These are phyloP conservation scores for Tremella mesenterica DNA, from an alignment of 768 basidiomycete species.

Conservation along the genomic window DNA sequence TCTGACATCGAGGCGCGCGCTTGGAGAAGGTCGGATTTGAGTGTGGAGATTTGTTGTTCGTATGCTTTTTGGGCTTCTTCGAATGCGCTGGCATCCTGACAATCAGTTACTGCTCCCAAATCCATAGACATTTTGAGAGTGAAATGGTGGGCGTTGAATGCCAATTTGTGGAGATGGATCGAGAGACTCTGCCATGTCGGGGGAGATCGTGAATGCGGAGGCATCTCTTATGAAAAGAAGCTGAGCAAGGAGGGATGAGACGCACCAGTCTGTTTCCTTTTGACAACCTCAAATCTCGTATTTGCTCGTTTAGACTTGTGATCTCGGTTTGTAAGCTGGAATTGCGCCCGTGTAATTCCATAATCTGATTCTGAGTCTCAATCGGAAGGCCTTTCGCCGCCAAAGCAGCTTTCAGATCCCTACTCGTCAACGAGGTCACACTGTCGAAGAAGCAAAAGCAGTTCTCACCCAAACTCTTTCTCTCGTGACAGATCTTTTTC, in stretches of 20 bases:
- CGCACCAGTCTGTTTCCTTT: not conserved
- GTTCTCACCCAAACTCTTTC: constrained; percentile 65
- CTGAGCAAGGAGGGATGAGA: not conserved
- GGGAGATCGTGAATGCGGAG: no score
- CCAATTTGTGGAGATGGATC: no score
- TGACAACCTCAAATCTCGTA: constrained; percentile 58
- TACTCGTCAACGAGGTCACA: constrained; percentile 38
- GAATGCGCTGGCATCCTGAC: constrained; percentile 1
- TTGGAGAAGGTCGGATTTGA: constrained; percentile 44
- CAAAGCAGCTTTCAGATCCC: constrained; percentile 67
- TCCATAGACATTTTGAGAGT: no score
- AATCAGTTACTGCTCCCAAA: no score
- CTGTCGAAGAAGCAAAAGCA: not conserved
- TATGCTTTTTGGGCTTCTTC: constrained; percentile 15
- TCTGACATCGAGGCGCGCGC: constrained; percentile 48
- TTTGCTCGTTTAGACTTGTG: constrained; percentile 65
- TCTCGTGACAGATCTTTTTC: constrained; percentile 81
- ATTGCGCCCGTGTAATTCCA: constrained; percentile 71
- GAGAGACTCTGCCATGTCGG: no score
- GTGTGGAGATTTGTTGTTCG: constrained; percentile 51
- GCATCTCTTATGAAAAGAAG: not conserved
- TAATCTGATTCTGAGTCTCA: constrained; percentile 65
- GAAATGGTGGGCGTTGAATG: no score
- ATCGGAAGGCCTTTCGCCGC: constrained; percentile 73
- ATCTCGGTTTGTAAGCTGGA: constrained; percentile 60